A percentile compares a stretch with the other conserved stretches of the same genome.
Evolutionary conservation across 306 rosid species (phyloP).

Genomic region (Cicer judaicum): DNA sequence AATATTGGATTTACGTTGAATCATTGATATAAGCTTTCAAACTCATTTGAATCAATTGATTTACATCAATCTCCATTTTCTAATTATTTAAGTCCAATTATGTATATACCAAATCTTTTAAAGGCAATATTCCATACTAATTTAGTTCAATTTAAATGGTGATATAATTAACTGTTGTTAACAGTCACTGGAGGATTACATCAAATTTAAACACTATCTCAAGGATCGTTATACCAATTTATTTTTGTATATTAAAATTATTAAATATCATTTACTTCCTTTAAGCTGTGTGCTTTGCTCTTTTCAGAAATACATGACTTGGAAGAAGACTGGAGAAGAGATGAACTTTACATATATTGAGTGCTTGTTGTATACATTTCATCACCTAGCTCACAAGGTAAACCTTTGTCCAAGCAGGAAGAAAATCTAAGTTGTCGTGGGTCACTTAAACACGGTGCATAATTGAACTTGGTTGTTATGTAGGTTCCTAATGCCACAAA

Average conservation of each 20-base stretch:
- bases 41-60: neutral
- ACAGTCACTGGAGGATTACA: constrained; percentile 11
- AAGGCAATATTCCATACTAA: neutral
- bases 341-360: constrained; percentile 91
- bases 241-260: neutral
- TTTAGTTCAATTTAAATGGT: neutral
- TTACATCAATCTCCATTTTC: constrained; percentile 18
- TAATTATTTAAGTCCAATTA: constrained; percentile 4
- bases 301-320: constrained; percentile 86
- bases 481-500: constrained; percentile 99
- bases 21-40: neutral
- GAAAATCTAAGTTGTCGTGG: constrained; percentile 19
- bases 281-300: constrained; percentile 30
- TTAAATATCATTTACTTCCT: constrained; percentile 1
- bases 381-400: constrained; percentile 96
- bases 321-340: constrained; percentile 92
- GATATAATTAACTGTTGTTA: constrained; percentile 32
- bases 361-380: constrained; percentile 93
- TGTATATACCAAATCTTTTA: neutral
- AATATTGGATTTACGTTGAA: neutral
- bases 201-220: constrained; percentile 15
- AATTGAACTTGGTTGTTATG: constrained; percentile 35
- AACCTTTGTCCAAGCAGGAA: constrained; percentile 18
- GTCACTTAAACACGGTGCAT: constrained; percentile 25
- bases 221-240: neutral